Percentiles rank a stretch among this genome's conserved stretches.
Conservation (phyloP, 495 filamentous ascomycete genomes). For the Aspergillus sparsus region DNA sequence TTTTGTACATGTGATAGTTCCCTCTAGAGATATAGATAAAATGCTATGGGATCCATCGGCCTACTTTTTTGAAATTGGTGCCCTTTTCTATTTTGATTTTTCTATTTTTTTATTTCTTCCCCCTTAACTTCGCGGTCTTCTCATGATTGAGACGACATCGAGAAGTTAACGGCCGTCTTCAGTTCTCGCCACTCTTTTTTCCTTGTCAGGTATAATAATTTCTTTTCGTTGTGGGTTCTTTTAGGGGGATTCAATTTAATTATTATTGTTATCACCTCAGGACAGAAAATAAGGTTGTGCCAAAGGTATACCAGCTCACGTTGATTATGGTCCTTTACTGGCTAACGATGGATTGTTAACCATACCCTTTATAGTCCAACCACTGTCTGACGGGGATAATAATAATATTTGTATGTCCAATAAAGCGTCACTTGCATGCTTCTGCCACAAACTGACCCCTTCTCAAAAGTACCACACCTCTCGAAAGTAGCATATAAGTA, state of each 20-base stretch:
- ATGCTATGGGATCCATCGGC: constrained; percentile 13
- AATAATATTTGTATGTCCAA: constrained; percentile 6
- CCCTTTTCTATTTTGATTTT: not conserved
- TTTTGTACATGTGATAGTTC: constrained; percentile 24
- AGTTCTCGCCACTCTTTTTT: constrained; percentile 11
- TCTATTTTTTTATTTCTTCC: not conserved
- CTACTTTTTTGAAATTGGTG: constrained; percentile 4
- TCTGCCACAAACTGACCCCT: constrained; percentile 15
- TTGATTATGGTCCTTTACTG: not conserved
- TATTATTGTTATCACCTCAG: not conserved
- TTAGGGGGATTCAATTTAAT: not conserved
- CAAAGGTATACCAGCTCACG: not conserved
- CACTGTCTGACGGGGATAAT: not conserved
- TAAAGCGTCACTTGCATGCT: not conserved
- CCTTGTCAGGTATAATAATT: not conserved
- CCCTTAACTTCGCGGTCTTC: not conserved
- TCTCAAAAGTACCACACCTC: not conserved
- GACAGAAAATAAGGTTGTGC: not conserved
- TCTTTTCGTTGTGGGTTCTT: not conserved
- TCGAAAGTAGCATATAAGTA: not conserved
- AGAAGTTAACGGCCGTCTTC: not conserved
- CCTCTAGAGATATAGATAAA: constrained; percentile 17
- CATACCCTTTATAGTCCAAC: not conserved
- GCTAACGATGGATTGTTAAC: not conserved
- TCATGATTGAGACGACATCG: constrained; percentile 6